Evolutionary conservation across 805 yeast genomes (phyloP).

Genomic region (Wickerhamiella slavikovae): DNA sequence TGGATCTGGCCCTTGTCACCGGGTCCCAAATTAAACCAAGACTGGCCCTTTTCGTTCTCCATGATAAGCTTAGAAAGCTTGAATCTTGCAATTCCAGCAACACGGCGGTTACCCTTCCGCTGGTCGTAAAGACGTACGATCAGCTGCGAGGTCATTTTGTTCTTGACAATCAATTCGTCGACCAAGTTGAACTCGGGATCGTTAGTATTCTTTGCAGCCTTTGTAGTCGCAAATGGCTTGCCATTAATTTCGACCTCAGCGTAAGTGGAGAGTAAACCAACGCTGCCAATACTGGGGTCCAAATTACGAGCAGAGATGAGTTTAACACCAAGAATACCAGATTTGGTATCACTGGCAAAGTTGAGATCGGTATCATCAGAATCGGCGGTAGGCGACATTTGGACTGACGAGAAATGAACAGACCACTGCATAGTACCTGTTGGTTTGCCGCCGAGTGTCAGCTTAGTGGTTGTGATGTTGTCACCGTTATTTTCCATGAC

Average conservation of each 20-base stretch:
- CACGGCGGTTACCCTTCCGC: constrained; percentile 36
- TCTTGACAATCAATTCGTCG: constrained; percentile 47
- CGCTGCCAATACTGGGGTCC: constrained; percentile 20
- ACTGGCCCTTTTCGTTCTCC: constrained; percentile 54
- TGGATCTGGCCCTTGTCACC: constrained; percentile 50
- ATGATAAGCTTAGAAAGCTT: constrained; percentile 42
- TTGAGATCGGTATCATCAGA: constrained; percentile 61
- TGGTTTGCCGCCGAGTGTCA: constrained; percentile 64
- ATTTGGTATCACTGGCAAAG: constrained; percentile 75
- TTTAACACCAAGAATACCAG: constrained; percentile 69
- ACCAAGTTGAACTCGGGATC: constrained; percentile 46
- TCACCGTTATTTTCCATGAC: constrained; percentile 29
- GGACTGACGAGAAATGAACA: constrained; percentile 55
- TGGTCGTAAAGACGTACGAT: constrained; percentile 46
- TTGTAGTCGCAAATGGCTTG: constrained; percentile 36
- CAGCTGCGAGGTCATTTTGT: constrained; percentile 50
- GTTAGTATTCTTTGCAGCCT: constrained; percentile 36
- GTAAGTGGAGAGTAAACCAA: constrained; percentile 38
- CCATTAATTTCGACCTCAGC: constrained; percentile 54
- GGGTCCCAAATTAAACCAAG: constrained; percentile 51
- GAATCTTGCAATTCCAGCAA: constrained; percentile 33
- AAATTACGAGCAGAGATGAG: constrained; percentile 39
- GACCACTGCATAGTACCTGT: constrained; percentile 60
- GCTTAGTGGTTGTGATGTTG: constrained; percentile 31
- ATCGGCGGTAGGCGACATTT: constrained; percentile 38